Evolutionary conservation across 164 flowering plant species (phyloP), one percentile per base, ranked within the genome.

Genomic region (Litsea cubeba): DNA sequence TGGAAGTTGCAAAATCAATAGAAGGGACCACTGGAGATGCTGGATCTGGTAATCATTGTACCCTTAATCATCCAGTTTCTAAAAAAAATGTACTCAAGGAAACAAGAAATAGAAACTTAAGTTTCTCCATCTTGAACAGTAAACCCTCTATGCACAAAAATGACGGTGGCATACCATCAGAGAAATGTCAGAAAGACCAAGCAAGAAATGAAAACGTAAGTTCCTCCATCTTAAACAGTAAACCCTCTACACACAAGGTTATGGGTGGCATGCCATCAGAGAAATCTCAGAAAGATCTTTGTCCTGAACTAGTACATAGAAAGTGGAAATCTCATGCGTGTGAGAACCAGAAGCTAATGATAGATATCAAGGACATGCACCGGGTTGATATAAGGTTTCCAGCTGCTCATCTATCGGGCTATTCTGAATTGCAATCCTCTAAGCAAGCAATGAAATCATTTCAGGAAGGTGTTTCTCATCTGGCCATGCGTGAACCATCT

Each of bases 1-100:
- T 93, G 87, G 78, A 83, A 71, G 82, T 75, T 50, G 97, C 96
- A 12, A 86, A 79, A 81, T 81, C 87, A 24, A 50, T 74, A 7
- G 77, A 73, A 46, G 57, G 28, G 10, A 65, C 72, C 60, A 23
- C 62, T 74, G 69, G 22, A 25, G 74, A 54, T 23, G 57, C 77
- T 22, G 57, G 54, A 22, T 69, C 20, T 65, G 68, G n/a, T 5
- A 15, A 17, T 30, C 71, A 49, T 60, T 72, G 14, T 32, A 50
- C 51, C 23, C 71, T 77, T 70, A 82, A 71, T 68, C 26, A 28
- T 72, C 62, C 40, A 18, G 22, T 49, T 10, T 64, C 54, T 14
- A 72, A 74, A 74, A 72, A 72, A 26, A 76, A 30, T 70, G 18
- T 50, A 15, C 63, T 75, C 51, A 72, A 65, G 74, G 75, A 70